Conservation (phyloP, 1,139 yeast genomes). For the Suhomyces bolitotheri region DNA sequence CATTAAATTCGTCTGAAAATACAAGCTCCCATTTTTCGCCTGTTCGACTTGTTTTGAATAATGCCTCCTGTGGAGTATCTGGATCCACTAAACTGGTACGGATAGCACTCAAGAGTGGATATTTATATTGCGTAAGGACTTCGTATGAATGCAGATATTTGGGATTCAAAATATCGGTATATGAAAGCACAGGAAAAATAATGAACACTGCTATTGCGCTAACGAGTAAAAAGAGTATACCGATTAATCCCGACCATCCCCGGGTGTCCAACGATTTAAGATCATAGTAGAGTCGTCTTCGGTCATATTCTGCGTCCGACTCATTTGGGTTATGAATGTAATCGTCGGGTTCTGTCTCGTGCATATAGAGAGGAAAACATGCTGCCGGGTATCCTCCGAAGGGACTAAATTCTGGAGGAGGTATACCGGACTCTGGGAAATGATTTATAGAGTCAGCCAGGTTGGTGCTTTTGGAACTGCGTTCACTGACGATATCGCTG, state of each 20-base stretch:
- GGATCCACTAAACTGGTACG: conserved; percentile 28
- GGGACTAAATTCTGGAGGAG: conserved; percentile 20
- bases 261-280: conserved; percentile 25
- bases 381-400: conserved; percentile 33
- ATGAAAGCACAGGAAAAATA: conserved; percentile 27
- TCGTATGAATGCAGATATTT: conserved; percentile 21
- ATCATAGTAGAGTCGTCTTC: conserved; percentile 27
- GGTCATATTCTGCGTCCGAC: conserved; percentile 30
- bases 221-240: conserved; percentile 21
- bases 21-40: conserved; percentile 29
- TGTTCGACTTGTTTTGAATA: conserved; percentile 12
- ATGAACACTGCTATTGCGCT: conserved; percentile 23
- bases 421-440: too few relatives aligned
- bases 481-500: too few relatives aligned
- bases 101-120: conserved; percentile 27
- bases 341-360: conserved; percentile 30
- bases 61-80: conserved; percentile 26
- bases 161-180: conserved; percentile 20
- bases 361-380: conserved; percentile 28
- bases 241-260: conserved; percentile 23
- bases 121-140: conserved; percentile 23
- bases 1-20: conserved; percentile 32
- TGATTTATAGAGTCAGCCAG: too few relatives aligned
- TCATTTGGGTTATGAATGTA: conserved; percentile 31
- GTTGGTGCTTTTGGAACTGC: too few relatives aligned